phyloP scores from a whole-genome alignment of 306 rosid species.

The Prunus fruticosa region DNA sequence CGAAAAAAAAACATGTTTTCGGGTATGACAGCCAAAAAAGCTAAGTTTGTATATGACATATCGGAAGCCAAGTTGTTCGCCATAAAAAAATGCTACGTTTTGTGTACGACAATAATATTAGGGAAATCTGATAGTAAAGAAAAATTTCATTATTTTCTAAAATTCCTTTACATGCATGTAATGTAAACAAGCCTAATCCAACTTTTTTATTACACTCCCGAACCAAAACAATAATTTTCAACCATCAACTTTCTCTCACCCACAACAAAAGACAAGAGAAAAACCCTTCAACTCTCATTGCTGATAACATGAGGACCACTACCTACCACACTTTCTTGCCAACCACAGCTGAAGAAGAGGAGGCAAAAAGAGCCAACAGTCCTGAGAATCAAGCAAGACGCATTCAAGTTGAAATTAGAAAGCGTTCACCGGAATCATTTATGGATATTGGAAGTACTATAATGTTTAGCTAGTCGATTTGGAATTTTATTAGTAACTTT shows the following conservation, averaged over 20 bases:
- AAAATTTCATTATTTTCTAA: too few species aligned
- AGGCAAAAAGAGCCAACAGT: not conserved
- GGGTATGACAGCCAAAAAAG: too few species aligned
- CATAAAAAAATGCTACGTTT: too few species aligned
- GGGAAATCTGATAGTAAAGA: too few species aligned
- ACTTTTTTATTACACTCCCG: not conserved
- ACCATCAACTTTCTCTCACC: not conserved
- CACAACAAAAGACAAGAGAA: not conserved
- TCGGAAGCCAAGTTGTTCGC: too few species aligned
- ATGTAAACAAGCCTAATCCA: not conserved
- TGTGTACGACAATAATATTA: too few species aligned
- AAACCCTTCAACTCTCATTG: not conserved
- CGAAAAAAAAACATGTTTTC: too few species aligned
- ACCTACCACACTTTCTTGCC: not conserved
- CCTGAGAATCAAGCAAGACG: not conserved
- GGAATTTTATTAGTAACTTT: not conserved
- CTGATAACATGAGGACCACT: not conserved
- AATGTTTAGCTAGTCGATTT: not conserved
- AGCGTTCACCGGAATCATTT: not conserved
- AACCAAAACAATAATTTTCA: not conserved
- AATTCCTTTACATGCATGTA: too few species aligned
- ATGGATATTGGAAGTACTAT: too few species aligned
- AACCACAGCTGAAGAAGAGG: not conserved
- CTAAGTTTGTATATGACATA: too few species aligned
- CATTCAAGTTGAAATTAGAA: too few species aligned